phyloP scores from a whole-genome alignment of 768 basidiomycete species.

The Cyclocybe cylindracea region DNA sequence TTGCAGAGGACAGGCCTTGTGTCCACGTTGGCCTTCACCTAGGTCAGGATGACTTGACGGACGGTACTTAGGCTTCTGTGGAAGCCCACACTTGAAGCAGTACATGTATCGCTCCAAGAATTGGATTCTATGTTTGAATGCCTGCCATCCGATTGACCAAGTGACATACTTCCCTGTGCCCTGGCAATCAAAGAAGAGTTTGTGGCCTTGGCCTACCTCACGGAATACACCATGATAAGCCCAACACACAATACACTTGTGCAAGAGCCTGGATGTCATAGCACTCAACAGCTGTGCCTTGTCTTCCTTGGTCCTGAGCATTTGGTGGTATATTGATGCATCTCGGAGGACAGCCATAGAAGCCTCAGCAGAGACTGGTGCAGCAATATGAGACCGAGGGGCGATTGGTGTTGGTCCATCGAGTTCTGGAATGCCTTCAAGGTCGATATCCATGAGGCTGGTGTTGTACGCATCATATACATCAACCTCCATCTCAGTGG shows the following conservation, averaged over 20 bases:
- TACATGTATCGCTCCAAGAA: not conserved
- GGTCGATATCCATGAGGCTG: too few relatives aligned
- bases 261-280: too few relatives aligned
- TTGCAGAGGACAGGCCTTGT: not conserved
- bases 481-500: too few relatives aligned
- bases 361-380: too few relatives aligned
- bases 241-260: too few relatives aligned
- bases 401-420: not conserved
- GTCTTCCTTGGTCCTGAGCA: too few relatives aligned
- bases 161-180: not conserved
- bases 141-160: not conserved
- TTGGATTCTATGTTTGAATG: not conserved
- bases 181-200: not conserved
- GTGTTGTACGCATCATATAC: too few relatives aligned
- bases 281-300: too few relatives aligned
- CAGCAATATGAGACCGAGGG: not conserved
- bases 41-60: not conserved
- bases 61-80: not conserved
- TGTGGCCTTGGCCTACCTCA: not conserved
- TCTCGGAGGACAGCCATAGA: too few relatives aligned
- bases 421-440: too few relatives aligned
- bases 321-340: too few relatives aligned
- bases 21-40: not conserved
- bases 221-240: too few relatives aligned
- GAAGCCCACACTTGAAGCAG: conserved; percentile 5